Percentiles rank a stretch among this genome's conserved stretches.
These are phyloP conservation scores for Lantana camara DNA, from an alignment of 257 asterid genomes.

Conservation along the genomic window DNA sequence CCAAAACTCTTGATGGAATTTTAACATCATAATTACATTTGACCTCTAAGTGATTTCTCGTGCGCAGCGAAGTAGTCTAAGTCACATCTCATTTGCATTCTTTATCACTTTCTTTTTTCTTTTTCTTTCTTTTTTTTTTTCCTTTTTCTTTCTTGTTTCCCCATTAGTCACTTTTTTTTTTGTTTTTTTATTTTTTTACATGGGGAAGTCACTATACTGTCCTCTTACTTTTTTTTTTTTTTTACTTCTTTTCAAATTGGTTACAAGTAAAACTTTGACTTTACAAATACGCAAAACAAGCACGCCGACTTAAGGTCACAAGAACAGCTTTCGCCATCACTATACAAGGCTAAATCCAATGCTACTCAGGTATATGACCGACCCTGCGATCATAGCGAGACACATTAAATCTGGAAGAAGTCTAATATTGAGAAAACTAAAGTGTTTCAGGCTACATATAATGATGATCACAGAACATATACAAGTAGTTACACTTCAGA, in stretches of 20 bases:
- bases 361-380: constrained; percentile 59
- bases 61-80: constrained; percentile 15
- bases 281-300: constrained; percentile 33
- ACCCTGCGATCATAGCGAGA: constrained; percentile 80
- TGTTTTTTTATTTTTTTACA: constrained; percentile 31
- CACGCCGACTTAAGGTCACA: constrained; percentile 45
- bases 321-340: constrained; percentile 63
- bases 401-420: constrained; percentile 36
- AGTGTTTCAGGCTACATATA: constrained; percentile 18
- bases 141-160: constrained; percentile 25
- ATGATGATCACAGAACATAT: constrained; percentile 17
- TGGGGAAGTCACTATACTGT: constrained; percentile 34
- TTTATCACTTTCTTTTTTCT: not conserved
- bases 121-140: constrained; percentile 14
- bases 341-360: constrained; percentile 58
- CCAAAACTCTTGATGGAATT: constrained; percentile 34
- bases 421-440: constrained; percentile 15
- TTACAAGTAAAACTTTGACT: constrained; percentile 22
- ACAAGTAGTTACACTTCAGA: constrained; percentile 20
- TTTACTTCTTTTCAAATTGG: constrained; percentile 20
- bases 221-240: constrained; percentile 13
- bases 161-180: constrained; percentile 25
- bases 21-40: constrained; percentile 34
- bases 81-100: constrained; percentile 15
- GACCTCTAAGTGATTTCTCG: constrained; percentile 31